phyloP scores from a whole-genome alignment of 768 basidiomycete species.

The Phylloporus sp. region DNA sequence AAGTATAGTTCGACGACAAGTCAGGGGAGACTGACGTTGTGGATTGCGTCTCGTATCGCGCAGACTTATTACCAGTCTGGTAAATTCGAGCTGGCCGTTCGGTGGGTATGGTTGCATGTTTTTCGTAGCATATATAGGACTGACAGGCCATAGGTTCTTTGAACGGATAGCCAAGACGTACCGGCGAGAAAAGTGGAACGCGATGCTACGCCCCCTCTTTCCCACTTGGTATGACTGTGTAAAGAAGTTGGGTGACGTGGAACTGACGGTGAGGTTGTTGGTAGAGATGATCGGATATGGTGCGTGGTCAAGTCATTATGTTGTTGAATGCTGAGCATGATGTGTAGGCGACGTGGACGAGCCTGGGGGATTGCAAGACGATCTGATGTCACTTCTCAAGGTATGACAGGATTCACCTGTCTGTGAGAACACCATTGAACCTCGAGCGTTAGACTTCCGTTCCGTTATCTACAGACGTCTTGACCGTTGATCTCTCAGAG shows the following conservation, averaged over 20 bases:
- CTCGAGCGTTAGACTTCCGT: conserved; percentile 56
- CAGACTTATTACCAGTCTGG: conserved; percentile 75
- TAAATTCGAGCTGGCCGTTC: conserved; percentile 84
- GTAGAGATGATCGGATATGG: conserved; percentile 82
- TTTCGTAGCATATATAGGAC: not conserved
- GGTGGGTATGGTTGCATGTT: conserved; percentile 38
- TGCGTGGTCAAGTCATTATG: conserved; percentile 26
- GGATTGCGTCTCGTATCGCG: conserved; percentile 88
- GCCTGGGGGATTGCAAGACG: conserved; percentile 53
- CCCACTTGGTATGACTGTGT: conserved; percentile 81
- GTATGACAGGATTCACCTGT: conserved; percentile 34
- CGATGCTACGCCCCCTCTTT: conserved; percentile 70
- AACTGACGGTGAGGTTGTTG: conserved; percentile 68
- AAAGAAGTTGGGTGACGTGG: conserved; percentile 70
- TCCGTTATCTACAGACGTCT: conserved; percentile 51
- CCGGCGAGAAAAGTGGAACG: conserved; percentile 75
- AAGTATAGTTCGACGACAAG: conserved; percentile 50
- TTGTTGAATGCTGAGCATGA: conserved; percentile 11
- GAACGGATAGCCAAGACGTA: conserved; percentile 90
- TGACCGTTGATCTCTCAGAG: conserved; percentile 61
- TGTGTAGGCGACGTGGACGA: conserved; percentile 42
- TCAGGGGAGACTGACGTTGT: conserved; percentile 81
- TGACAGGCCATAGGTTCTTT: conserved; percentile 59
- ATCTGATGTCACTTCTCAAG: conserved; percentile 67
- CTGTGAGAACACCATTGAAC: not conserved